Base-by-base conservation (phyloP, 306 rosid species). In the Trifolium subterraneum region DNA sequence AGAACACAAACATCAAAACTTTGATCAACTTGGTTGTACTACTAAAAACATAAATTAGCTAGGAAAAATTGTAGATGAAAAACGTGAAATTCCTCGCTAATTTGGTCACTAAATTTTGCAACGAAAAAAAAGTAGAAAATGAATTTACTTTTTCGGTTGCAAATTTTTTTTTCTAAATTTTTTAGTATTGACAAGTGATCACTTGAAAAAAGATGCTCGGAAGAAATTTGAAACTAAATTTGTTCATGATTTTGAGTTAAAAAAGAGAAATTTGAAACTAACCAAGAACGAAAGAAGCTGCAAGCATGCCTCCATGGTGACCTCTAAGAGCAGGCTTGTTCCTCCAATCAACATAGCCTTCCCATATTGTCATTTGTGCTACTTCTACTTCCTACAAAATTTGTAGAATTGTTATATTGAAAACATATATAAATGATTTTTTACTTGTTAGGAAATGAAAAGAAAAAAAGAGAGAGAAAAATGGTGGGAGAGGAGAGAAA, bases 231-330 rank as follows among this genome's bases (percentile, higher is more conserved):
- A n/a, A n/a, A n/a, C n/a, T n/a, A n/a, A n/a, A n/a, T n/a, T 18
- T 25, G 1, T 35, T 36, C 25, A 8, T 44, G 9, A n/a, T 11
- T 51, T 33, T 33, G 7, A n/a, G 8, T n/a, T 0, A 25, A 9
- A 58, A 8, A 12, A 7, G 3, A 18, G 7, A 25, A 16, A 63
- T 62, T 54, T 6, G 55, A 22, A 59, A 86, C 90, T 38, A 9
- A 94, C 98, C 96, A 45, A 94, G 71, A 42, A 92, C 96, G 36
- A 90, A 92, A 56, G 89, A 88, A 52, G 96, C 96, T 0, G 97
- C 97, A 11, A 87, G 62, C 93, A 90, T 90, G 87, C 99, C 99
- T 6, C 99, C 97, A 76, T 94, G 99, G 83, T 85, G 89, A 45
- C 70, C 82, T 81, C 74, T 88, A 69, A 79, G 51, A 19, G 96